Evolutionary conservation across 2,329 filamentous ascomycete species (phyloP).

Genomic region (Cercospora zeae-maydis): DNA sequence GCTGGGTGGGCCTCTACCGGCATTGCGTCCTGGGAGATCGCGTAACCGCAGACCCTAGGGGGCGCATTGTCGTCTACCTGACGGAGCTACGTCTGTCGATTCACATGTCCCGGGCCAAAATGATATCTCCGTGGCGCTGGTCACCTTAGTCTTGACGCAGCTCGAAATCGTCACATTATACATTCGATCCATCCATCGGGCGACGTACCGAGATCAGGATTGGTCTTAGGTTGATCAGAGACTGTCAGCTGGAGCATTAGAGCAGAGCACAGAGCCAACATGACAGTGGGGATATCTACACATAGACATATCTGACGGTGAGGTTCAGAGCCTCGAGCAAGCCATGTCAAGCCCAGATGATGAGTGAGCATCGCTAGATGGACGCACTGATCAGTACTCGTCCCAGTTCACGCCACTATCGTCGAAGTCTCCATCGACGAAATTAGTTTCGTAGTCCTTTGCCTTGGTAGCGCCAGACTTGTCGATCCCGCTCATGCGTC

Average conservation of each 20-base stretch:
- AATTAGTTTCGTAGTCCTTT: constrained; percentile 33
- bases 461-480: constrained; percentile 31
- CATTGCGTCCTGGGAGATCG: constrained; percentile 55
- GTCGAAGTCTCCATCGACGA: constrained; percentile 27
- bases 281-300: constrained; percentile 1
- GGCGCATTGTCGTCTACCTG: too few relatives aligned
- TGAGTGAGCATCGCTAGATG: background rate
- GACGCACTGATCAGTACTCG: background rate
- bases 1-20: constrained; percentile 49
- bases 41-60: constrained; percentile 26
- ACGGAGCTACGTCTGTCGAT: too few relatives aligned
- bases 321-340: background rate
- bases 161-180: background rate
- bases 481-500: constrained; percentile 31
- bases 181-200: too few relatives aligned
- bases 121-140: too few relatives aligned
- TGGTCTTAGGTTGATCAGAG: background rate
- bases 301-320: background rate
- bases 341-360: background rate
- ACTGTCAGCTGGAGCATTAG: background rate
- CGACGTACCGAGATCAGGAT: background rate
- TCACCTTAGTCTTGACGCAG: background rate
- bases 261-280: background rate
- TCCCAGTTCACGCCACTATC: constrained; percentile 26
- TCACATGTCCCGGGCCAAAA: too few relatives aligned